A percentile compares a stretch with the other conserved stretches of the same genome.
phyloP scores from a whole-genome alignment of 441 rosid genomes.

The Codiaeum variegatum region DNA sequence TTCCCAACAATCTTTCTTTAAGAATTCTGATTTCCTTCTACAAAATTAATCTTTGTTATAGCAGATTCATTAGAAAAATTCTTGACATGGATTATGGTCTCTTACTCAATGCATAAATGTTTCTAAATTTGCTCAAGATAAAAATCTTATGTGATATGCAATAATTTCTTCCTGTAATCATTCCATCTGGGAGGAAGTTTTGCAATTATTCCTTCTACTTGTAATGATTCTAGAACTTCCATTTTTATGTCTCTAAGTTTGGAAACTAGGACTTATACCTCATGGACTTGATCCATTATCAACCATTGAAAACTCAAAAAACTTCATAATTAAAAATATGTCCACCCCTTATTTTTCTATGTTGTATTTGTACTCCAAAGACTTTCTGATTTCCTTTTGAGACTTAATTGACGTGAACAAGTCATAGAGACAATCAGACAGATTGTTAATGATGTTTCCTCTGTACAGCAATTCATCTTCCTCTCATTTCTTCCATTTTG shows the following conservation, averaged over 20 bases:
- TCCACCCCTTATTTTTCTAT: background rate
- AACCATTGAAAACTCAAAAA: background rate
- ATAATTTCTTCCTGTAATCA: conserved; percentile 9
- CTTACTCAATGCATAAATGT: background rate
- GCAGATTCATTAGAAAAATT: background rate
- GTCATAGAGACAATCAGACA: background rate
- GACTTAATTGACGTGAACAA: background rate
- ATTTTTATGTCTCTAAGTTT: conserved; percentile 2
- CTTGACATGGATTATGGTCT: background rate
- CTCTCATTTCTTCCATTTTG: background rate
- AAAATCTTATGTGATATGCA: background rate
- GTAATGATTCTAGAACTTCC: background rate
- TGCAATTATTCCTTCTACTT: conserved; percentile 11
- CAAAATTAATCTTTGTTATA: background rate
- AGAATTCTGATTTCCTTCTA: background rate
- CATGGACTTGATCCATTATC: background rate
- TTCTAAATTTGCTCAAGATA: background rate
- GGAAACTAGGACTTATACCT: conserved; percentile 6
- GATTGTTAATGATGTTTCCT: background rate
- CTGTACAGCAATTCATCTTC: background rate
- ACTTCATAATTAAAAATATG: background rate
- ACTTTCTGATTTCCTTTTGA: background rate
- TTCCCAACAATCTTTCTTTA: background rate
- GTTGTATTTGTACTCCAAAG: background rate
- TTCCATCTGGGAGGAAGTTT: conserved; percentile 18